Conservation (phyloP, 768 basidiomycete genomes). For the Leccinum sublutescens region DNA sequence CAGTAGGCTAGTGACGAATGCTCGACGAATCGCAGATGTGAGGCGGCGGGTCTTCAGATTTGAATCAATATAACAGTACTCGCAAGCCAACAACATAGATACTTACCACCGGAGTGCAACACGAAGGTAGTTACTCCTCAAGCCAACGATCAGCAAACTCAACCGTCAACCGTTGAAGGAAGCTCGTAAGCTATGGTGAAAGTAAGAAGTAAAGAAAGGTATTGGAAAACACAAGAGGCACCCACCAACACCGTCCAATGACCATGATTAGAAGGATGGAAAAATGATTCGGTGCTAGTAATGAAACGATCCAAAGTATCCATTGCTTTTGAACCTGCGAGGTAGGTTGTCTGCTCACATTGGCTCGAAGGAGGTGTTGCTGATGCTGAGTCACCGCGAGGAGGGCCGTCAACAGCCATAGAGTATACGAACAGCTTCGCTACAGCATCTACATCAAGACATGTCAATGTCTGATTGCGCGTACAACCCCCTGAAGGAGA, state of each 20-base stretch:
- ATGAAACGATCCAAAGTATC: slow-evolving; percentile 86
- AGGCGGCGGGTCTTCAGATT: slow-evolving; percentile 62
- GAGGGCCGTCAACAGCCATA: slow-evolving; percentile 76
- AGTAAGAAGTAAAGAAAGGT: slow-evolving; percentile 18
- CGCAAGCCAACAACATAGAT: neutral
- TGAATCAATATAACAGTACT: slow-evolving; percentile 1
- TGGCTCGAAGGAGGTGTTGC: slow-evolving; percentile 65
- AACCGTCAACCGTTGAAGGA: slow-evolving; percentile 69
- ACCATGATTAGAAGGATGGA: slow-evolving; percentile 93
- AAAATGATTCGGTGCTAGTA: slow-evolving; percentile 91
- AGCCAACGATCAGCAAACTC: slow-evolving; percentile 80
- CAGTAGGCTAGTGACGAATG: slow-evolving; percentile 77
- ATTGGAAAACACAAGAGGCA: neutral
- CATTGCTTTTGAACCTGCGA: slow-evolving; percentile 84
- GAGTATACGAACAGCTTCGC: slow-evolving; percentile 88
- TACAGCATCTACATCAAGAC: slow-evolving; percentile 54
- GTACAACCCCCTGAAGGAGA: neutral
- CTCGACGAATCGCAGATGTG: slow-evolving; percentile 75
- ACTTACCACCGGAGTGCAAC: slow-evolving; percentile 73
- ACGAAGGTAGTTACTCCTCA: slow-evolving; percentile 73
- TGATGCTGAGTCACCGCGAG: slow-evolving; percentile 43
- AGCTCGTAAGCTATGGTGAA: slow-evolving; percentile 62
- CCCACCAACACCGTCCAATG: slow-evolving; percentile 58
- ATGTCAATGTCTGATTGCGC: neutral
- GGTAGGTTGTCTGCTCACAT: slow-evolving; percentile 50